These are phyloP conservation scores for Termitomyces sp. DNA, from an alignment of 1,284 basidiomycete species.

Conservation along the genomic window DNA sequence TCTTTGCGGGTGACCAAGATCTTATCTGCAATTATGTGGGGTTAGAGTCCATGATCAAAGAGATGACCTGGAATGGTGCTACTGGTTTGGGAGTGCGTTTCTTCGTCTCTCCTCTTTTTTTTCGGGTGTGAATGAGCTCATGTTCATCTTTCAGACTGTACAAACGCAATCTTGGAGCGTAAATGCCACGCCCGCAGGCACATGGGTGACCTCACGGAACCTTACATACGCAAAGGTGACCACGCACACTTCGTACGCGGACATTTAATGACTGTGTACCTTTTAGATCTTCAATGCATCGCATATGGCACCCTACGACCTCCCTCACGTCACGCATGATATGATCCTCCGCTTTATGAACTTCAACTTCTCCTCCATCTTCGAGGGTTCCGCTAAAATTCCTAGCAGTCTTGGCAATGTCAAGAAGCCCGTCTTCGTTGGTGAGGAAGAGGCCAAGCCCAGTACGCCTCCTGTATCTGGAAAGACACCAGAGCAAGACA, in stretches of 20 bases:
- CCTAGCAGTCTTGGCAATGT: slow-evolving; percentile 73
- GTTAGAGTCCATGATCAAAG: slow-evolving; percentile 79
- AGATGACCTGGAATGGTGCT: slow-evolving; percentile 80
- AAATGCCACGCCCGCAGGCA: slow-evolving; percentile 74
- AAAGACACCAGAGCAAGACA: slow-evolving; percentile 67
- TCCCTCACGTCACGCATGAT: slow-evolving; percentile 87
- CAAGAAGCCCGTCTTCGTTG: slow-evolving; percentile 53
- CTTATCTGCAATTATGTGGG: slow-evolving; percentile 96
- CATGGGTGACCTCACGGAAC: slow-evolving; percentile 86
- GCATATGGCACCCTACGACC: slow-evolving; percentile 93
- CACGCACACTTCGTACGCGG: neutral
- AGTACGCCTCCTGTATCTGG: slow-evolving; percentile 32
- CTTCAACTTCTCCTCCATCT: slow-evolving; percentile 78
- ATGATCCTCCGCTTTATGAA: slow-evolving; percentile 98
- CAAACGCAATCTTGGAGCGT: slow-evolving; percentile 80
- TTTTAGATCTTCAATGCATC: slow-evolving; percentile 79
- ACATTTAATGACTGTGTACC: neutral
- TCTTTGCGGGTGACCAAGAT: slow-evolving; percentile 96
- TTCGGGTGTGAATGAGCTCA: neutral
- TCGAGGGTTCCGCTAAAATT: slow-evolving; percentile 68
- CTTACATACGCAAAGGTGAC: slow-evolving; percentile 88
- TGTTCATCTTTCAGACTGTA: slow-evolving; percentile 46
- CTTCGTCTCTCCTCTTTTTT: neutral
- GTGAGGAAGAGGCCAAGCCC: slow-evolving; percentile 36
- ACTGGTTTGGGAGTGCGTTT: slow-evolving; percentile 78